Conservation (phyloP, 2,329 filamentous ascomycete species). For the Arachnomyces sp. region DNA sequence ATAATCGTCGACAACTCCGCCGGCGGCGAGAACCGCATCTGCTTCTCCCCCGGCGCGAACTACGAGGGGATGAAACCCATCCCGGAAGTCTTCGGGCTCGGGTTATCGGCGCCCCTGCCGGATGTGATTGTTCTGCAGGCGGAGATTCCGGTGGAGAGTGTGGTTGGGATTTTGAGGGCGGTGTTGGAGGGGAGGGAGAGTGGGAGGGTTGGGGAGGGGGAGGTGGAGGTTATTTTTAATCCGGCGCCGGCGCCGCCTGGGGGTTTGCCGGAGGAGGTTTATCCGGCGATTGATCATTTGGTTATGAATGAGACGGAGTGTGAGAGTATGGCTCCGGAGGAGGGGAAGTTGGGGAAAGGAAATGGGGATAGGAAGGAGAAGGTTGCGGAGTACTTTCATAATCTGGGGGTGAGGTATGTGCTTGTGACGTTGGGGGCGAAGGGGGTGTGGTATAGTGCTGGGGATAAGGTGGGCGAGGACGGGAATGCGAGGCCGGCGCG, state of each 20-base stretch:
- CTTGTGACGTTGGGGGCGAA: slow-evolving; percentile 77
- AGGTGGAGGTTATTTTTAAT: slow-evolving; percentile 67
- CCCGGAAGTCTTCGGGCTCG: slow-evolving; percentile 30
- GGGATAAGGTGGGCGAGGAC: slow-evolving; percentile 34
- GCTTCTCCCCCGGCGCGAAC: slow-evolving; percentile 67
- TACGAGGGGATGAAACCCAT: slow-evolving; percentile 36
- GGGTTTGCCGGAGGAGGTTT: slow-evolving; percentile 58
- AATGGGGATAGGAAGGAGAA: slow-evolving; percentile 41
- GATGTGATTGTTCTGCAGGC: slow-evolving; percentile 68
- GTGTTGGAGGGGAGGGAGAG: slow-evolving; percentile 37
- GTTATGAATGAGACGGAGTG: slow-evolving; percentile 91
- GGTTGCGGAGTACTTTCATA: slow-evolving; percentile 56
- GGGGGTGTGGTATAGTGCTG: slow-evolving; percentile 63
- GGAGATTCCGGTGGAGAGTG: slow-evolving; percentile 63
- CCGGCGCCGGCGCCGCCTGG: slow-evolving; percentile 78
- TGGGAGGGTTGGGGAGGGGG: slow-evolving; percentile 28
- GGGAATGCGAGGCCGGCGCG: slow-evolving; percentile 13
- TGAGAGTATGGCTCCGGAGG: slow-evolving; percentile 57
- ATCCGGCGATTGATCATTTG: slow-evolving; percentile 63
- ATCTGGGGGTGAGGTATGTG: slow-evolving; percentile 64
- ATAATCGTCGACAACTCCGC: slow-evolving; percentile 67
- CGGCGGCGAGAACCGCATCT: slow-evolving; percentile 66
- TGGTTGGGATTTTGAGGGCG: slow-evolving; percentile 51
- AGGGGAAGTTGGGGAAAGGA: slow-evolving; percentile 21
- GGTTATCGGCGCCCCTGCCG: slow-evolving; percentile 38